A percentile compares a stretch with the other conserved stretches of the same genome.
Conservation (phyloP, 805 yeast species). For the Teunomyces tritomae region DNA sequence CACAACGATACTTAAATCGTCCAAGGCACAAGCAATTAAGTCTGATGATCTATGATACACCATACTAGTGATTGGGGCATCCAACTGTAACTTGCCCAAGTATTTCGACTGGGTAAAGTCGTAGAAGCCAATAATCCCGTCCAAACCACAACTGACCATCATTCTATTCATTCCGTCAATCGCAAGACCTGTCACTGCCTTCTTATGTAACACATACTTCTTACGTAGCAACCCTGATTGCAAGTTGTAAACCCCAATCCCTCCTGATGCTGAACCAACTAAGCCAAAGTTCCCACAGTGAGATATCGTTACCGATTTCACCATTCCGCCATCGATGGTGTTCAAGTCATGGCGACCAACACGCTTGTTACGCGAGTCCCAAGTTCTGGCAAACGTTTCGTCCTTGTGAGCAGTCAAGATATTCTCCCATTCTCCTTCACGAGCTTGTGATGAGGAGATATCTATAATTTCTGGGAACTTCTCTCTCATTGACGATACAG, state of each 20-base stretch:
- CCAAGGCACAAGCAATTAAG: conserved; percentile 79
- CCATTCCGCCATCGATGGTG: conserved; percentile 77
- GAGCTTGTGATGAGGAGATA: conserved; percentile 68
- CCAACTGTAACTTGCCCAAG: conserved; percentile 64
- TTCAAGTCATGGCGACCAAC: conserved; percentile 70
- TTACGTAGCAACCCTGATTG: conserved; percentile 87
- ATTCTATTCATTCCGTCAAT: conserved; percentile 87
- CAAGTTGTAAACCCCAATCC: conserved; percentile 79
- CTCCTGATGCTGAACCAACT: conserved; percentile 85
- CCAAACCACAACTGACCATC: conserved; percentile 84
- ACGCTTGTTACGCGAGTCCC: conserved; percentile 79
- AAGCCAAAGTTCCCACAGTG: conserved; percentile 95
- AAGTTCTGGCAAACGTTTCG: conserved; percentile 81
- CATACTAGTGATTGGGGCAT: conserved; percentile 75
- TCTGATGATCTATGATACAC: conserved; percentile 81
- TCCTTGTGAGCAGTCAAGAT: conserved; percentile 84
- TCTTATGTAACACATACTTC: conserved; percentile 66
- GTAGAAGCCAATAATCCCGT: conserved; percentile 84
- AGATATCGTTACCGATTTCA: conserved; percentile 73
- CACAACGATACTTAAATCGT: conserved; percentile 79
- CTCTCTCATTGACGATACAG: conserved; percentile 50
- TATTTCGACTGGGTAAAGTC: conserved; percentile 72
- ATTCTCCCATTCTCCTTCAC: conserved; percentile 93
- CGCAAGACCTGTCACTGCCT: conserved; percentile 83
- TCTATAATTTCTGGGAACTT: conserved; percentile 75